Base-by-base conservation (phyloP, 1,284 basidiomycete species). In the Moniliophthora roreri region DNA sequence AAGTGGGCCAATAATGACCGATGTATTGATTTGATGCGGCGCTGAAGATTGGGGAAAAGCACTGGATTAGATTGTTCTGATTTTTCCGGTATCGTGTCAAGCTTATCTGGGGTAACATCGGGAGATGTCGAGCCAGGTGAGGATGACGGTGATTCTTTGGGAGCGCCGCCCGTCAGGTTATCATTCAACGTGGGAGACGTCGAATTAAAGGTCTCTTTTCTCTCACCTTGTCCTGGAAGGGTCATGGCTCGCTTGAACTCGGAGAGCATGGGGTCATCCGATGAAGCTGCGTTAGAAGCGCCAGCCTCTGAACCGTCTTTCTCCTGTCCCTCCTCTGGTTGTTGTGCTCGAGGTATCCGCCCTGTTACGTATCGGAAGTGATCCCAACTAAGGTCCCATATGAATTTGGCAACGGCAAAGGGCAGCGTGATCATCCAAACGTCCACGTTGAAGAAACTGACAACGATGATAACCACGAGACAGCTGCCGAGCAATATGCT, bases 371-470 rank as follows among this genome's bases (percentile, higher is more conserved):
- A 74, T 15, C 75, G 72, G 58, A 77, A 78, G 60, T 85, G 78
- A 63, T 87, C 82, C 77, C 80, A 80, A 2, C 56, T 61, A 9
- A 87, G 60, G 63, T 95, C 91, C 46, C 87, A 82, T 1, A 81
- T 48, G 40, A 93, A 77, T 65, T 93, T 91, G 49, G 82, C 67
- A 1, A 81, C 67, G 0, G 94, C 95, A 32, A 95, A 94, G 0
- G 96, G 95, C n/a, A 93, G 78, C 1, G 87, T 91, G 45, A 98
- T 88, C 71, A 84, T 82, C 83, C 90, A 90, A 5, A 90, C 93
- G 50, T 85, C 82, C 11, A 84, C 69, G 45, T 78, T 71, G 55
- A 83, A 75, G 70, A 84, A 84, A 60, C 80, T 79, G 58, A 81
- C 72, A 15, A 80, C 69, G 52, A 85, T 70, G 51, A 78, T 76